phyloP scores from a whole-genome alignment of 495 filamentous ascomycete genomes.

The Neurospora hispaniola region DNA sequence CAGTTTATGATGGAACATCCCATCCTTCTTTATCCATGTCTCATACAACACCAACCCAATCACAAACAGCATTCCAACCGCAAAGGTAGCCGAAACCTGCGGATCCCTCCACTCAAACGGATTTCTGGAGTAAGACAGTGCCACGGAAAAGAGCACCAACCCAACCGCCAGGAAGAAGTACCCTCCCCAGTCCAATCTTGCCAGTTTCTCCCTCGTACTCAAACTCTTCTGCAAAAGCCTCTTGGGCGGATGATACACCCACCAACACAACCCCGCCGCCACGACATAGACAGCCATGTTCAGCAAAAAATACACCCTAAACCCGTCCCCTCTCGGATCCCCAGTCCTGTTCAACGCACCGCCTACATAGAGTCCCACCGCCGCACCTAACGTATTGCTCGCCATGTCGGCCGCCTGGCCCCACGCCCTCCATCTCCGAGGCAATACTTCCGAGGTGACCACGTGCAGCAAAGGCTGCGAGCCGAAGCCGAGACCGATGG shows the following conservation, averaged over 20 bases:
- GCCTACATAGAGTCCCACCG: conserved; percentile 11
- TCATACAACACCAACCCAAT: conserved; percentile 17
- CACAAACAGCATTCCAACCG: conserved; percentile 15
- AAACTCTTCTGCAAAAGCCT: conserved; percentile 4
- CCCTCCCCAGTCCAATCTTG: conserved; percentile 26
- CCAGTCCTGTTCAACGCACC: conserved; percentile 16
- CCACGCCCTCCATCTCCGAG: conserved; percentile 17
- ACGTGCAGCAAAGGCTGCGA: conserved; percentile 26
- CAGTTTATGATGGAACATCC: conserved; percentile 28
- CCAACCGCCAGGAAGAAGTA: conserved; percentile 19
- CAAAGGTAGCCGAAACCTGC: conserved; percentile 21
- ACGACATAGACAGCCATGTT: conserved; percentile 10
- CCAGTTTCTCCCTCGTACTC: conserved; percentile 17
- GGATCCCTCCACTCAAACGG: conserved; percentile 25
- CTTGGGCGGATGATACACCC: conserved; percentile 19
- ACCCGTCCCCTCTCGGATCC: conserved; percentile 14
- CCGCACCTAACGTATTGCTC: conserved; percentile 11
- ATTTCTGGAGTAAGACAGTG: conserved; percentile 26
- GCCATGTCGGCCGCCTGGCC: conserved; percentile 21
- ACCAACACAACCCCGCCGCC: conserved; percentile 10
- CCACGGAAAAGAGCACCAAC: conserved; percentile 23
- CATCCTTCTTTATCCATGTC: conserved; percentile 21
- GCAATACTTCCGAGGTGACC: conserved; percentile 26
- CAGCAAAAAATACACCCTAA: conserved; percentile 24
- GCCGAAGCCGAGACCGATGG: conserved; percentile 21